Base-by-base conservation (phyloP, 1,284 basidiomycete genomes). In the Kalmanozyma brasiliensis region DNA sequence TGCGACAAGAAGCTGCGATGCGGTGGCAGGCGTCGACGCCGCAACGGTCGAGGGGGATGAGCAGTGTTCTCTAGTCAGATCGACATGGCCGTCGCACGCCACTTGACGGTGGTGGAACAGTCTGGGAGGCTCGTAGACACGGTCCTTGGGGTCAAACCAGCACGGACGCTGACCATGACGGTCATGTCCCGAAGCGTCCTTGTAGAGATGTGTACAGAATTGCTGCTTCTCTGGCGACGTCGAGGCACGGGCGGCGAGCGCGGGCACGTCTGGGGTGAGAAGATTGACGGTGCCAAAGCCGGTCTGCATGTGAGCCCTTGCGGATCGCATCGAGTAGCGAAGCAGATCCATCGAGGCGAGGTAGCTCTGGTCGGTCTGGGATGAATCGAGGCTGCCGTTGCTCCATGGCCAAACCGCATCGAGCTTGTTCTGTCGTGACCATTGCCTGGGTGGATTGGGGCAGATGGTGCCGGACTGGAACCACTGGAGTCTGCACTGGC, bases 271-370 rank as follows among this genome's bases (percentile, higher is more conserved):
- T 20, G 57, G 64, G n/a, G 64, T 61, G 19, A 67, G 49, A 6
- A 67, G 43, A 4, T 37, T 49, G 46, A 67, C 49, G 23, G 19
- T 37, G 9, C 57, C 64, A 35, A 67, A 61, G 40, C 64, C 64
- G 34, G 29, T 20, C 9, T 41, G 52, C 36, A 67, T 22, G 26
- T 52, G 35, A 24, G 44, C 48, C 29, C 61, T 57, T 19, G 64
- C 64, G n/a, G 64, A 67, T 23, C 64, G 44, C n/a, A 61, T 45
- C 4, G 64, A 67, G 40, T 67, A 61, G 13, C 47, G 42, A n/a
- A 67, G 52, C 23, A 67, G 44, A 33, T 67, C 61, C 34, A 47
- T 43, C 7, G 46, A 20, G 3, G 32, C 37, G 17, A 13, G 32
- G 33, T 24, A 22, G 16, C 16, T 22, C 16, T 22, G 9, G 37